Base-by-base conservation (phyloP, 23 red algal species). In the Gracilariopsis chorda region DNA sequence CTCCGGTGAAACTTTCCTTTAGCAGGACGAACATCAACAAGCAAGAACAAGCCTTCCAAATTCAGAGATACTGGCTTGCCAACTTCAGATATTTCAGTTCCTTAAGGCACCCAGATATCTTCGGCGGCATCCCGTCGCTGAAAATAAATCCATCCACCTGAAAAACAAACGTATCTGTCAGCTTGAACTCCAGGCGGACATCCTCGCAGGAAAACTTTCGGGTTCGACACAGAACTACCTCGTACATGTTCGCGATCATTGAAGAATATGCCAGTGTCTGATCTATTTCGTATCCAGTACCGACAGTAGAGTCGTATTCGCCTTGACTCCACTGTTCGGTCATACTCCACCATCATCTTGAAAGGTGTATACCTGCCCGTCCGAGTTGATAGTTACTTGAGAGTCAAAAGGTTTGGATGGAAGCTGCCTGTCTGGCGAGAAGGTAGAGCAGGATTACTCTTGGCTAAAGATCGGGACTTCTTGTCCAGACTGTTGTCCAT, bases 241-340 rank as follows among this genome's bases (percentile, higher is more conserved):
- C 42, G 69, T 58, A 57, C 51, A 3, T 78, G 84, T 14, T 55
- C 63, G 24, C 57, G 44, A 69, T 85, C 80, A 17, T 63, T 77
- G 49, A 95, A 84, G 49, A 86, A 79, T 32, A 95, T 7, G 47
- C 83, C 84, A 0, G 80, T 79, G 62, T 95, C 83, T 2, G 87
- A 92, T 27, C 94, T 60, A 48, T 96, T 96, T n/a, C 87, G 78
- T 33, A 96, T 88, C 94, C 94, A 96, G n/a, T 91, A 92, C 35
- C 80, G 30, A 32, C 87, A 81, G 43, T 88, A 96, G 1, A 85
- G 10, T 36, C 77, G 40, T 29, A 91, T 57, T n/a, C 77, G 48
- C 45, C 64, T 77, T n/a, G 69, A 72, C n/a, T 33, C 51, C 7
- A 57, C 51, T 9, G 32, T 30, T 61, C 78, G 51, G 9, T 89